Evolutionary conservation across 2,329 filamentous ascomycete genomes (phyloP), one percentile per base, ranked within the genome.

Genomic region (Gnomoniopsis smithogilvyi): DNA sequence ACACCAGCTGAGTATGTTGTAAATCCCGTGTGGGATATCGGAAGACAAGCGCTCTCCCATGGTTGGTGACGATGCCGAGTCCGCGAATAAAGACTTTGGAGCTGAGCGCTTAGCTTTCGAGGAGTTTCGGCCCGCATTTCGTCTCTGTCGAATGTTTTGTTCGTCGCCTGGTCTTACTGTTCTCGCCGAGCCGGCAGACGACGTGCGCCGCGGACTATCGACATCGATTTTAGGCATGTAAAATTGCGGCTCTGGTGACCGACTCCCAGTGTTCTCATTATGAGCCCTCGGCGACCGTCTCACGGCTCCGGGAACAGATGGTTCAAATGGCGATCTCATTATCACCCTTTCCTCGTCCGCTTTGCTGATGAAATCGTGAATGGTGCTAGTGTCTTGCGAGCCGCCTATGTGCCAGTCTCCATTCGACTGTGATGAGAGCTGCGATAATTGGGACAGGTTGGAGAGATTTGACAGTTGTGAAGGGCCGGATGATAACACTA

Each of bases 341-440:
- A 85, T 82, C 36, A 83, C 76, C 58, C 79, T 76, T 50, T 84
- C 80, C 64, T 85, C 82, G 55, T 83, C 80, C 55, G 80, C 81
- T 59, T 76, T 77, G 60, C 73, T 76, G 50, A 77, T 72, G 59
- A 84, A 85, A 66, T 80, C 78, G 57, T 80, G 75, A 62, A 85
- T 78, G 68, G 61, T 61, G 59, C 79, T 83, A 66, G 74, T 72
- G 58, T 85, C 82, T 64, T 84, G 81, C 0, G 82, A 84, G n/a
- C 67, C 69, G 15, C 66, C 72, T 41, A 78, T 70, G 65, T 75
- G 78, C 59, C 72, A 70, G 33, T 71, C 70, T 24, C 63, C 67
- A 53, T 75, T 74, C 1, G 68, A 71, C 17, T 62, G 60, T 3
- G 60, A 54, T 26, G 60, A 62, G 19, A 59, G 43, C 11, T 54